Evolutionary conservation across 345 rosid species (phyloP), one percentile per base, ranked within the genome.

Genomic region (Eucalyptus cloeziana): DNA sequence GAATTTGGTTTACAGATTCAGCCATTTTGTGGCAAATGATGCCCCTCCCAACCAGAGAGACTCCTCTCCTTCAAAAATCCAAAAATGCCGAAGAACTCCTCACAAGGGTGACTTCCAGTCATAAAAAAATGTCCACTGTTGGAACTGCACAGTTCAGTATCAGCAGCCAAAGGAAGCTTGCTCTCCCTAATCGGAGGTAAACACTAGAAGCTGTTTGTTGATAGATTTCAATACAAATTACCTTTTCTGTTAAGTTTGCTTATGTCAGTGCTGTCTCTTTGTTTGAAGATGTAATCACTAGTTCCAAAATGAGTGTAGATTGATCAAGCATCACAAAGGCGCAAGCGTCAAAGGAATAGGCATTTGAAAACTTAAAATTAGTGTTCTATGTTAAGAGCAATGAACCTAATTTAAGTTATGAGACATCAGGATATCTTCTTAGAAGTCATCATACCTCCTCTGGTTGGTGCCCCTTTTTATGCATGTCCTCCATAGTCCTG

Each of bases 401-500:
- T 87, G n/a, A 24, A 45, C 24, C 71, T 24, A 43, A 44, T 56
- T 83, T 47, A 47, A 56, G 51, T 8, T 52, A 51, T 54, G 16
- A 49, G 25, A 81, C 27, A 88, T 12, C 43, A 43, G 43, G 37
- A 37, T 37, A 52, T 19, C 87, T 45, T 44, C 13, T 79, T 45
- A 91, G 67, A 83, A 90, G 24, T 64, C 51, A 85, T 44, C 86
- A 58, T 94, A 96, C 99, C 98, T 97, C 99, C 76, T 94, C 95
- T 45, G 94, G 96, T 64, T 91, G 94, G 93, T 95, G 94, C 88
- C 99, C 99, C 92, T 96, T 96, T 69, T 92, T 87, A 86, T 95
- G 96, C 99, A 97, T 96, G 92, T 97, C 99, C 91, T 89, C 91
- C 90, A 93, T 87, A 87, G 95, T 96, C 91, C 86, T 96, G 89